Evolutionary conservation across 192 early-diverging fungal species (phyloP).

Genomic region (Coemansia sp.): DNA sequence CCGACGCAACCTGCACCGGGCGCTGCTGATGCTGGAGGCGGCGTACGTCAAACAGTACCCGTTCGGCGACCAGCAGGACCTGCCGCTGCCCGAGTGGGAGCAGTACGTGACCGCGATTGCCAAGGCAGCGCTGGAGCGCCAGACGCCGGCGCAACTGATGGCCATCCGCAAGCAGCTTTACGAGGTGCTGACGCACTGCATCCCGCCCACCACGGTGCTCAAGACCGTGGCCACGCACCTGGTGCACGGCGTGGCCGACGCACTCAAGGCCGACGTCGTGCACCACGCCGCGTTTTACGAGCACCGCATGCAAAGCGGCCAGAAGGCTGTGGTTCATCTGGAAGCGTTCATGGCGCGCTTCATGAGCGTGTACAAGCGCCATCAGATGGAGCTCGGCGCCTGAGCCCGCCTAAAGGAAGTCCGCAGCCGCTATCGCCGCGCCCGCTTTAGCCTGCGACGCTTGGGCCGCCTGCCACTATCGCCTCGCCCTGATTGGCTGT

Average conservation of each 20-base stretch:
- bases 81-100: conserved; percentile 88
- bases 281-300: conserved; percentile 86
- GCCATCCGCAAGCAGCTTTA: conserved; percentile 77
- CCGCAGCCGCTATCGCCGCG: background rate
- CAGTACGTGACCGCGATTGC: conserved; percentile 72
- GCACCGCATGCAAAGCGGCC: conserved; percentile 81
- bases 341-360: conserved; percentile 92
- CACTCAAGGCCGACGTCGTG: conserved; percentile 69
- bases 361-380: conserved; percentile 90
- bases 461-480: conserved; percentile 4
- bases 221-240: conserved; percentile 78
- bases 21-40: conserved; percentile 90
- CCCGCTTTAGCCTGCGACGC: background rate
- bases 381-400: conserved; percentile 44
- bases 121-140: conserved; percentile 67
- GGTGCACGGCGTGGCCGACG: conserved; percentile 66
- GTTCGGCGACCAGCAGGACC: conserved; percentile 55
- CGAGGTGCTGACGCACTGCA: conserved; percentile 88
- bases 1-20: conserved; percentile 83
- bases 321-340: conserved; percentile 92
- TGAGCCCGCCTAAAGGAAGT: conserved; percentile 1
- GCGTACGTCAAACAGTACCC: conserved; percentile 70
- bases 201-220: conserved; percentile 78
- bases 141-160: conserved; percentile 74
- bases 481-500: conserved; percentile 3